Evolutionary conservation across 805 yeast genomes (phyloP).

Genomic region (Starmerella tilneyi): DNA sequence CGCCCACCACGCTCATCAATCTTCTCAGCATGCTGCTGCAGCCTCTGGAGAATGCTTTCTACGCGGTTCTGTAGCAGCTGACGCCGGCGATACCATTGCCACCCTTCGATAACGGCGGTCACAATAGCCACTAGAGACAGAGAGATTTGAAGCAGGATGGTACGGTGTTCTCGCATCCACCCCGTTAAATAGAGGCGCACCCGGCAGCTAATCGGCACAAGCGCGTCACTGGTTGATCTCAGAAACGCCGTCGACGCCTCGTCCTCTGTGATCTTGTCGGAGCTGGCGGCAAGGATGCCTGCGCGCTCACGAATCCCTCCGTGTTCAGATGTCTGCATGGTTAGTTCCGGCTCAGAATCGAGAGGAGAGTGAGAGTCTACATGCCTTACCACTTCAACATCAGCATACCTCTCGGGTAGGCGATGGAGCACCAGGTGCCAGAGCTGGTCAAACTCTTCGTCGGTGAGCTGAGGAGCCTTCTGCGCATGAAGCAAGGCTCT

Average conservation of each 20-base stretch:
- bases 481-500: conserved; percentile 18
- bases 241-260: not conserved
- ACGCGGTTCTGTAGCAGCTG: conserved; percentile 9
- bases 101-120: not conserved
- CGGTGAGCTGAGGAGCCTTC: conserved; percentile 27
- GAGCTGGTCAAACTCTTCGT: conserved; percentile 60
- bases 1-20: conserved; percentile 22
- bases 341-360: conserved; percentile 8
- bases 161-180: conserved; percentile 19
- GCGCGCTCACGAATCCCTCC: conserved; percentile 4
- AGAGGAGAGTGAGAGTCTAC: conserved; percentile 33
- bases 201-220: conserved; percentile 19
- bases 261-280: not conserved
- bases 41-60: not conserved
- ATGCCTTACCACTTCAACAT: conserved; percentile 58
- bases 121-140: not conserved
- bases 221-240: conserved; percentile 11
- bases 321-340: conserved; percentile 9
- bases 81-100: conserved; percentile 1
- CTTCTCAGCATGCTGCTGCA: not conserved
- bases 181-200: conserved; percentile 9
- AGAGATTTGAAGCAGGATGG: not conserved
- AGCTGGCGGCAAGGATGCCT: conserved; percentile 1
- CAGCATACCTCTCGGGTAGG: conserved; percentile 45
- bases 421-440: conserved; percentile 53